Base-by-base conservation (phyloP, 352 stramenopile species). In the Globisporangium carolinianum region DNA sequence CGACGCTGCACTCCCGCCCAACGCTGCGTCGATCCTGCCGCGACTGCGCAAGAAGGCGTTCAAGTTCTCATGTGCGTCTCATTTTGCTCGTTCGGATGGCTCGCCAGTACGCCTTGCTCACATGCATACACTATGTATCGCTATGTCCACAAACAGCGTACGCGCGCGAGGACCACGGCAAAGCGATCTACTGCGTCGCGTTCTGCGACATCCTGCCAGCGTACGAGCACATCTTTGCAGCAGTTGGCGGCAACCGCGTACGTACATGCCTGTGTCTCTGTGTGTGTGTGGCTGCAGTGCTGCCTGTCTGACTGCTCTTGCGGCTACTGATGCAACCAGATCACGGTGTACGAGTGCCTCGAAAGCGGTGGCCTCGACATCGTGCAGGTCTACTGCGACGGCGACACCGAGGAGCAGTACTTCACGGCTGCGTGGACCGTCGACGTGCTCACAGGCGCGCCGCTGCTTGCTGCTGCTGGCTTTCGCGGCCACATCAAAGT, bases 401-500 rank as follows among this genome's bases (percentile, higher is more conserved):
- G 78, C n/a, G 81, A 91, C 60, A 63, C 74, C 15, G 76, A 90
- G 41, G 85, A 95, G 60, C 74, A 87, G 64, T 91, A 86, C 51
- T 95, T 89, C 53, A 84, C 79, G 15, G 69, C 79, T 5, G 76
- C 77, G 11, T 96, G 86, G 86, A 91, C 79, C 0, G 73, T 87
- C 18, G 80, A 88, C 52, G 72, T 89, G 59, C 66, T 87, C 53
- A 86, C 71, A 0, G 83, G 72, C 4, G 82, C 77, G 14, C 85
- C 85, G 12, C 61, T 96, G 18, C 76, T 95, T 6, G 79, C 82
- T 11, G 80, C 80, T 14, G 85, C 71, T 0, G 83, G 85, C 5
- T 75, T 83, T 32, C 77, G 79, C 8, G 85, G 85, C 35, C 69
- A 93, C 53, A 89, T 94, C 57, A 95, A 95, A 55, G 69, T 96